phyloP scores from a whole-genome alignment of 345 rosid species.

The Aegle marmelos region DNA sequence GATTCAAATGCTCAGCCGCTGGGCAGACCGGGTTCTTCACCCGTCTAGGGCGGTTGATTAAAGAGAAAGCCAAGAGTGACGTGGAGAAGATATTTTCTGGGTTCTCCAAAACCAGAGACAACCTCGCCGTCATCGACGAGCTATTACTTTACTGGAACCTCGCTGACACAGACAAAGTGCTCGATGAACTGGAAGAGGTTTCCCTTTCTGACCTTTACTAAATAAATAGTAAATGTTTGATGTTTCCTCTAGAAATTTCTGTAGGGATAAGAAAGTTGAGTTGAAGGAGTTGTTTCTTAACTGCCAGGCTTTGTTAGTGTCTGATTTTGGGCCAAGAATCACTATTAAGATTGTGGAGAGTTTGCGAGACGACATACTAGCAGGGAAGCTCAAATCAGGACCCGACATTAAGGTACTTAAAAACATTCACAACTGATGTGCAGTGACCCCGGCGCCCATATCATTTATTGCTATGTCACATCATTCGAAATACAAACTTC shows the following conservation, averaged over 20 bases:
- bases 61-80: slow-evolving; percentile 91
- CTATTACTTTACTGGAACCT: slow-evolving; percentile 95
- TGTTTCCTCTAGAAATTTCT: background rate
- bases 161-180: slow-evolving; percentile 84
- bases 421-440: background rate
- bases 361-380: slow-evolving; percentile 69
- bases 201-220: too few relatives aligned
- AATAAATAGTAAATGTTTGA: background rate
- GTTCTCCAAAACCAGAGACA: slow-evolving; percentile 88
- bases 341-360: slow-evolving; percentile 87
- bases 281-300: background rate
- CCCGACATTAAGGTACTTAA: slow-evolving; percentile 72
- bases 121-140: slow-evolving; percentile 89
- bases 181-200: slow-evolving; percentile 96
- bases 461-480: background rate
- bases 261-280: background rate
- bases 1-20: slow-evolving; percentile 62
- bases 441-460: too few relatives aligned
- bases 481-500: background rate
- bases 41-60: slow-evolving; percentile 77
- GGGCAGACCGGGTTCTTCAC: slow-evolving; percentile 84
- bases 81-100: slow-evolving; percentile 90
- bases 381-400: slow-evolving; percentile 89
- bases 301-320: slow-evolving; percentile 69
- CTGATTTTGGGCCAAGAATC: slow-evolving; percentile 94